These are phyloP conservation scores for Xerocomellus intermedius DNA, from an alignment of 768 basidiomycete genomes.

Conservation along the genomic window DNA sequence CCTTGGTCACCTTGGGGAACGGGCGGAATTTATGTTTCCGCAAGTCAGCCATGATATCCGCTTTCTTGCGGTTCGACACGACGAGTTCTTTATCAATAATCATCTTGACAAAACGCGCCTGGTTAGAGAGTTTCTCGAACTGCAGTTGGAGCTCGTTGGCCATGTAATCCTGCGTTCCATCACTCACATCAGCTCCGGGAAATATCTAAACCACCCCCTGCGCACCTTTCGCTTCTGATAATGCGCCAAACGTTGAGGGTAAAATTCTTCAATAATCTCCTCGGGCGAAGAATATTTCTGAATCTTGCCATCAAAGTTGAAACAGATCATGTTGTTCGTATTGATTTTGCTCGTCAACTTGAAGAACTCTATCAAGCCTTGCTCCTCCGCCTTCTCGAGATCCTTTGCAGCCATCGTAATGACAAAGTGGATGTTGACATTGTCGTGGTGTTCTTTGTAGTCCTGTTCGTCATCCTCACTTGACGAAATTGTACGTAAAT, in stretches of 20 bases:
- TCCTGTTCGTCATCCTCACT: conserved; percentile 52
- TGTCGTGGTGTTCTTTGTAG: conserved; percentile 96
- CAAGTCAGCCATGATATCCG: conserved; percentile 80
- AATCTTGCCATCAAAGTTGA: conserved; percentile 95
- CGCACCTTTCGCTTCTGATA: conserved; percentile 96
- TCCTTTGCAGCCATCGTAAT: conserved; percentile 78
- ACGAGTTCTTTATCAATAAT: conserved; percentile 81
- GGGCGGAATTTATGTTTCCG: conserved; percentile 84
- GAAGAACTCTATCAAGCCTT: conserved; percentile 90
- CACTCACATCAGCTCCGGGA: background rate
- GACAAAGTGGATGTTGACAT: conserved; percentile 85
- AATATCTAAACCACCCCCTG: background rate
- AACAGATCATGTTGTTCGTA: conserved; percentile 98
- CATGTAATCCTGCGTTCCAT: conserved; percentile 64
- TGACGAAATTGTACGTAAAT: background rate
- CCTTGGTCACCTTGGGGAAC: conserved; percentile 78
- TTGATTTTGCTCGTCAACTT: conserved; percentile 81
- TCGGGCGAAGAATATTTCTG: conserved; percentile 89
- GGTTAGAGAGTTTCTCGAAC: conserved; percentile 86
- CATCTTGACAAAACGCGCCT: conserved; percentile 96
- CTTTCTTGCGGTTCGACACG: conserved; percentile 87
- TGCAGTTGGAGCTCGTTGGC: conserved; percentile 77
- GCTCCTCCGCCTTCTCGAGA: conserved; percentile 83
- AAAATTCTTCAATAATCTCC: conserved; percentile 92
- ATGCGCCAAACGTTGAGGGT: conserved; percentile 79